A percentile compares a stretch with the other conserved stretches of the same genome.
Evolutionary conservation across 2,329 filamentous ascomycete genomes (phyloP).

Genomic region (Clonostachys byssicola): DNA sequence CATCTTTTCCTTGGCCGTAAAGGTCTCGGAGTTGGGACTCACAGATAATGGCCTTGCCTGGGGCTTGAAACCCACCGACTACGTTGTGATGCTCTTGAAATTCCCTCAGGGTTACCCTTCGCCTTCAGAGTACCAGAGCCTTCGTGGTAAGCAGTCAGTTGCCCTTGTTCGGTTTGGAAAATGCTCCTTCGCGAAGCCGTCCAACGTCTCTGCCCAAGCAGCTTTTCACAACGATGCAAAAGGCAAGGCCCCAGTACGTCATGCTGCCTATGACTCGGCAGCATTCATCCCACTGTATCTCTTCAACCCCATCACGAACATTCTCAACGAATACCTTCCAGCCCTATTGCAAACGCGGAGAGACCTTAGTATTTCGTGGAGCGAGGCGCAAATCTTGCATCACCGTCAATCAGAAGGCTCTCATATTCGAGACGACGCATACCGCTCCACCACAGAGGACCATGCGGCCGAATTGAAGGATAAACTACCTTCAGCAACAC

Average conservation of each 20-base stretch:
- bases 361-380: conserved; percentile 54
- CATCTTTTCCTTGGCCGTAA: conserved; percentile 60
- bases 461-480: no score
- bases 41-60: conserved; percentile 71
- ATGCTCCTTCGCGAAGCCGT: neutral
- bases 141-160: neutral
- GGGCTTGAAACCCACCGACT: conserved; percentile 60
- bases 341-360: conserved; percentile 56
- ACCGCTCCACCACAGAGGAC: no score
- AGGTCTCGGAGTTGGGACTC: conserved; percentile 63
- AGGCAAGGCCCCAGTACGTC: neutral
- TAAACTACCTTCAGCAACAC: neutral
- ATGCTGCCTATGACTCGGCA: neutral
- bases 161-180: neutral
- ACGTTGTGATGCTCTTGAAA: conserved; percentile 66
- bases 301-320: neutral
- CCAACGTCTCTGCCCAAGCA: neutral
- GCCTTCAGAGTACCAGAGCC: conserved; percentile 44
- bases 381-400: conserved; percentile 18
- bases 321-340: conserved; percentile 60
- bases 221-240: neutral
- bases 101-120: conserved; percentile 56
- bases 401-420: neutral
- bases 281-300: neutral
- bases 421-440: no score